Evolutionary conservation across 331 rosid species (phyloP).

Genomic region (Pyracantha coccinea): DNA sequence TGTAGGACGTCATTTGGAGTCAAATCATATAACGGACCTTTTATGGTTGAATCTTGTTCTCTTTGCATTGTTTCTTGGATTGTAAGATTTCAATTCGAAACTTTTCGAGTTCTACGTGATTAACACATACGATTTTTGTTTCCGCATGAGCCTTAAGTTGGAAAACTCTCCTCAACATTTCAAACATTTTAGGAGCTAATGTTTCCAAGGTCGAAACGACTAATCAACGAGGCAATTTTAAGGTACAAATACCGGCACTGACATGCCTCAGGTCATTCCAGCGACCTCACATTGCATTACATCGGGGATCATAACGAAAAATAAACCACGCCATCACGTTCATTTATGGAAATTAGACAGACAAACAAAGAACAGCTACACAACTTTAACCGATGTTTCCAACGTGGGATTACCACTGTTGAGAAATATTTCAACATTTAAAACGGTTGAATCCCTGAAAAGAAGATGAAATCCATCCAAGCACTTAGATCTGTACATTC

Average conservation of each 20-base stretch:
- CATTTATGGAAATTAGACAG: not conserved
- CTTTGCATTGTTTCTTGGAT: too few species aligned
- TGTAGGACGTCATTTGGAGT: not conserved
- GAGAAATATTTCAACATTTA: not conserved
- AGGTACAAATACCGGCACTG: not conserved
- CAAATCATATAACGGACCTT: too few species aligned
- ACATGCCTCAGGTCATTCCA: not conserved
- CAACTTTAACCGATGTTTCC: not conserved
- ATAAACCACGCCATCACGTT: not conserved
- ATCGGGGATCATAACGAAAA: not conserved
- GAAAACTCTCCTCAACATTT: not conserved
- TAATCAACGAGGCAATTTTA: not conserved
- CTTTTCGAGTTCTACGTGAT: too few species aligned
- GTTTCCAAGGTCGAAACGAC: not conserved
- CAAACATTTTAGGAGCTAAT: not conserved
- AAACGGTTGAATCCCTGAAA: conserved; percentile 4
- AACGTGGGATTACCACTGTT: not conserved
- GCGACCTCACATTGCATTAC: not conserved
- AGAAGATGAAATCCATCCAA: conserved; percentile 23
- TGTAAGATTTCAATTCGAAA: too few species aligned
- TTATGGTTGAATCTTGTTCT: too few species aligned
- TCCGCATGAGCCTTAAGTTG: too few species aligned
- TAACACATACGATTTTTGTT: too few species aligned
- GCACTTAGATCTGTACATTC: conserved; percentile 42
- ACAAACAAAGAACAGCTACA: not conserved